These are phyloP conservation scores for Rhynchosporium graminicola DNA, from an alignment of 2,329 filamentous ascomycete genomes.

Conservation along the genomic window DNA sequence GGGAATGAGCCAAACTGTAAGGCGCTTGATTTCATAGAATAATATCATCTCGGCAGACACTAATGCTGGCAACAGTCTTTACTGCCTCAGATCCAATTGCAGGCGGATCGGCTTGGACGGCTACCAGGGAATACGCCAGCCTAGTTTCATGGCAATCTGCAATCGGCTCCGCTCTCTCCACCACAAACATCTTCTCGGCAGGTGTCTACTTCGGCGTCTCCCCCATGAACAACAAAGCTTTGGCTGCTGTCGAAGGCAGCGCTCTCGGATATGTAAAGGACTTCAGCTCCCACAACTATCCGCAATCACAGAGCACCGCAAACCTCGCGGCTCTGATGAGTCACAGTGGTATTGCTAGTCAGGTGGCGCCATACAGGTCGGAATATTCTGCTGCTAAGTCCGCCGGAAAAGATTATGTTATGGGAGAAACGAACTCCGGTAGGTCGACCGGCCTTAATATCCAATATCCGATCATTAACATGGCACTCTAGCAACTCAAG, in stretches of 20 bases:
- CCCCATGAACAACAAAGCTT: constrained; percentile 36
- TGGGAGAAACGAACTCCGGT: constrained; percentile 39
- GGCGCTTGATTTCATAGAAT: constrained; percentile 26
- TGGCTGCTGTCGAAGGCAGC: constrained; percentile 33
- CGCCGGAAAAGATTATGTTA: constrained; percentile 36
- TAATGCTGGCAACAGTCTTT: no score
- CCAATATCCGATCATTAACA: no score
- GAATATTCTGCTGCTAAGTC: constrained; percentile 32
- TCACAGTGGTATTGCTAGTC: constrained; percentile 33
- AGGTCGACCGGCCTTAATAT: no score
- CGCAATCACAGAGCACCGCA: constrained; percentile 40
- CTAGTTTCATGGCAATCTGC: constrained; percentile 34
- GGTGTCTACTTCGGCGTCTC: constrained; percentile 35
- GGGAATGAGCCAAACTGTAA: constrained; percentile 59
- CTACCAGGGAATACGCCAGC: constrained; percentile 9
- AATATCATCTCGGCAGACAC: no score
- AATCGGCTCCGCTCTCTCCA: constrained; percentile 30
- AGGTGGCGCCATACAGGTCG: constrained; percentile 28
- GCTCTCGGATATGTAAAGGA: constrained; percentile 34
- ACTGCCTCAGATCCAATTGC: no score
- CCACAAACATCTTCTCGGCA: constrained; percentile 33
- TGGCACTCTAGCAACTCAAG: constrained; percentile 3
- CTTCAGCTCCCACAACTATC: constrained; percentile 42
- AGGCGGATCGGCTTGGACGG: no score
- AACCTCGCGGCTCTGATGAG: constrained; percentile 35